Conservation (phyloP, 1,284 basidiomycete genomes). For the Xanthoconium separans region DNA sequence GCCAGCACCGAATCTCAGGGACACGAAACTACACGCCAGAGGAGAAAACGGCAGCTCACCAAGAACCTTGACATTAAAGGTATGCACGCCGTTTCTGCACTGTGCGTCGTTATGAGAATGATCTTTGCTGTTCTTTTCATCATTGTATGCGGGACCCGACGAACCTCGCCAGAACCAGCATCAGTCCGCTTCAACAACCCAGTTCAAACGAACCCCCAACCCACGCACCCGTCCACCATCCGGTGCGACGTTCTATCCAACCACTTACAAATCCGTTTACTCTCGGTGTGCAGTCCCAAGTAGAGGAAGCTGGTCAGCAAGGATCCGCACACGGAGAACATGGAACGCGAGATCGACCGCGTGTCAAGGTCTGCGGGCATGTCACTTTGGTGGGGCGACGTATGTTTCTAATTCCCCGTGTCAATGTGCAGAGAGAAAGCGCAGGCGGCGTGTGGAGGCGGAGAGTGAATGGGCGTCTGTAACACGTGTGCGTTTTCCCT, state of each 20-base stretch:
- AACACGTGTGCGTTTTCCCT: slow-evolving; percentile 56
- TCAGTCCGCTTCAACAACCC: too few relatives aligned
- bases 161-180: too few relatives aligned
- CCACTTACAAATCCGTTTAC: too few relatives aligned
- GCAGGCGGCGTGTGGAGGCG: slow-evolving; percentile 52
- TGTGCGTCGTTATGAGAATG: not conserved
- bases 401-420: not conserved
- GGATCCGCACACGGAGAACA: slow-evolving; percentile 58
- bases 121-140: too few relatives aligned
- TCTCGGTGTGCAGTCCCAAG: slow-evolving; percentile 47
- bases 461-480: slow-evolving; percentile 51
- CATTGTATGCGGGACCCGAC: too few relatives aligned
- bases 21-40: slow-evolving; percentile 46
- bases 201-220: too few relatives aligned
- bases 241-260: too few relatives aligned
- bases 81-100: slow-evolving; percentile 28
- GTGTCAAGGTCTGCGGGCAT: slow-evolving; percentile 47
- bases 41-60: slow-evolving; percentile 69
- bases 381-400: not conserved
- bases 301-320: slow-evolving; percentile 64
- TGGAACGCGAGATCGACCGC: slow-evolving; percentile 71
- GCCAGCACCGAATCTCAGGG: not conserved
- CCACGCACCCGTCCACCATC: too few relatives aligned
- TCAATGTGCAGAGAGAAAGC: slow-evolving; percentile 67
- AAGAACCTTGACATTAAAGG: slow-evolving; percentile 80